phyloP scores from a whole-genome alignment of 2,329 filamentous ascomycete species.

The Dothistroma septosporum region DNA sequence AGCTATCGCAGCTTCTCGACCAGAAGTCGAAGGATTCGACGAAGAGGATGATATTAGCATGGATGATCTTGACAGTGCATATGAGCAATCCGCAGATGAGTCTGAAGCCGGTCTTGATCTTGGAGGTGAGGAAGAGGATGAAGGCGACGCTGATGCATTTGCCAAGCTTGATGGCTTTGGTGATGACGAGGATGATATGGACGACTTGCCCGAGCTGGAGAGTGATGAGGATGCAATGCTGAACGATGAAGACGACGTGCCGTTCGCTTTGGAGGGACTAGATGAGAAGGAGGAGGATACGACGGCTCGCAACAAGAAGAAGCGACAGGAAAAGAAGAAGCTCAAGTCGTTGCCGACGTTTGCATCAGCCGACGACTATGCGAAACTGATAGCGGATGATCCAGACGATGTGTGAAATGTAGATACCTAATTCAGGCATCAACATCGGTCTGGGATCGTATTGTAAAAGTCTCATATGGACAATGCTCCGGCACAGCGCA shows the following conservation, averaged over 20 bases:
- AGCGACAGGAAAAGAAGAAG: constrained; percentile 69
- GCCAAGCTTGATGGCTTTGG: constrained; percentile 35
- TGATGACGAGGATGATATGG: constrained; percentile 53
- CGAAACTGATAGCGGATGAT: constrained; percentile 50
- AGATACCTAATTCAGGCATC: not conserved
- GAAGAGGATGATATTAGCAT: constrained; percentile 58
- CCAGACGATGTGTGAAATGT: constrained; percentile 14
- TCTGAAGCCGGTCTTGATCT: constrained; percentile 48
- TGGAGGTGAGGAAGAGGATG: constrained; percentile 39
- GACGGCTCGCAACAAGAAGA: constrained; percentile 38
- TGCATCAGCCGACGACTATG: constrained; percentile 91
- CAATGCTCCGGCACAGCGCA: not conserved
- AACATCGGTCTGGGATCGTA: not conserved
- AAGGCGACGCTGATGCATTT: constrained; percentile 42
- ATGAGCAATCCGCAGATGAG: constrained; percentile 36
- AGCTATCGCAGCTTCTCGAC: constrained; percentile 75
- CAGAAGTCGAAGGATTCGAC: constrained; percentile 65
- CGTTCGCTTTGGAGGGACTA: constrained; percentile 53
- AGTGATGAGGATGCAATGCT: constrained; percentile 40
- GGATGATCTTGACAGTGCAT: constrained; percentile 41
- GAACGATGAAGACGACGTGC: constrained; percentile 51
- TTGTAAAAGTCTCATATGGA: not conserved
- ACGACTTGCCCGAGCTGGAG: constrained; percentile 48
- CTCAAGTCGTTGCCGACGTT: constrained; percentile 88
- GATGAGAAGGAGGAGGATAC: constrained; percentile 44